Evolutionary conservation across 805 yeast species (phyloP), one percentile per base, ranked within the genome.

Genomic region (Scheffersomyces stipitis): DNA sequence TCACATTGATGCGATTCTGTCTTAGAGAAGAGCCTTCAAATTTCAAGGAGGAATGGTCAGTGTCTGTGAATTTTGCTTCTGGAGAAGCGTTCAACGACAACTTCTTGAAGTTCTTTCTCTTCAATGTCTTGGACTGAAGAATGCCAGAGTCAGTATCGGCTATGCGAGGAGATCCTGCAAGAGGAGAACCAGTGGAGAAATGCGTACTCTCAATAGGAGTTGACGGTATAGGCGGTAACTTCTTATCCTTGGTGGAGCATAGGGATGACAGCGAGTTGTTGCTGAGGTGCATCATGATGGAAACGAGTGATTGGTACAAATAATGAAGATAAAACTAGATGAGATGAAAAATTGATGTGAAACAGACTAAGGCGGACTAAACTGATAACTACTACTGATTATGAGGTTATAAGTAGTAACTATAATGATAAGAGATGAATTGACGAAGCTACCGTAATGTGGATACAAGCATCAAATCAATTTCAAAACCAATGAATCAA

Each of bases 51-150:
- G 15, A 5, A 23, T 28, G 26, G 31, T 13, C 31, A 3, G 31
- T 13, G 9, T 30, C 39, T 2, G 30, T 10, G 31, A 9, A n/a
- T 30, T 15, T 16, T 24, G 28, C 29, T 36, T 42, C 32, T 8
- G 44, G 39, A 6, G 47, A 33, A 8, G 58, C 41, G 14, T 37
- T 40, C 17, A 62, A 42, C 16, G 64, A 60, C 16, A 68, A 48
- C 35, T 66, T 56, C 40, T 67, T 69, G 49, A 64, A 54, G 44
- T 68, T 69, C 44, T 69, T 69, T 18, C 75, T 54, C 30, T 56
- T 60, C 26, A 69, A 51, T 16, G 71, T 51, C 39, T 66, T 69
- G 26, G 64, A 52, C 34, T 55, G 49, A 28, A 68, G 50, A 16
- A 66, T 12, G 40, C 26, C 22, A 28, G 20, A 17, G 18, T 33